Conservation (phyloP, 1,284 basidiomycete genomes). For the Tilletiaria anomala region DNA sequence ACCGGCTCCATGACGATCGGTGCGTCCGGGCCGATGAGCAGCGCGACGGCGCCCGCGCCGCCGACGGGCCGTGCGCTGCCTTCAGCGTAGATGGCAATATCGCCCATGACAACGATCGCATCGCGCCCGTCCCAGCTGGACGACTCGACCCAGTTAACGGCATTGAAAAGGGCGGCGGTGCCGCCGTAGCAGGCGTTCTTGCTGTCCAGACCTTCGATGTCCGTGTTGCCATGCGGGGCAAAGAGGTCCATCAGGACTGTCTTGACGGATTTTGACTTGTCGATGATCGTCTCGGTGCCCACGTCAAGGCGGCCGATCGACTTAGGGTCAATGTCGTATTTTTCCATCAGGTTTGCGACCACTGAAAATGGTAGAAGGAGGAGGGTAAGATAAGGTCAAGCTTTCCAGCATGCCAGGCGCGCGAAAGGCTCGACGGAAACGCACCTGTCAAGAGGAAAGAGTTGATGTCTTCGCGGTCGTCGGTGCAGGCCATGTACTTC, state of each 20-base stretch:
- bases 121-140: slow-evolving; percentile 96
- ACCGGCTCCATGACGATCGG: slow-evolving; percentile 86
- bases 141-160: slow-evolving; percentile 80
- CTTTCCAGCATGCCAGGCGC: background rate
- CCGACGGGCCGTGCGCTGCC: slow-evolving; percentile 88
- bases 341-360: slow-evolving; percentile 64
- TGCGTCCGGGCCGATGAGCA: slow-evolving; percentile 90
- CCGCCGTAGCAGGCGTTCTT: slow-evolving; percentile 99
- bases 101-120: slow-evolving; percentile 90
- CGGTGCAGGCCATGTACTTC: slow-evolving; percentile 93
- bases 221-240: slow-evolving; percentile 73
- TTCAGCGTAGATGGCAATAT: slow-evolving; percentile 96
- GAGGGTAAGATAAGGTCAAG: background rate
- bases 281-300: slow-evolving; percentile 97
- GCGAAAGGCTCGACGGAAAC: too few relatives aligned
- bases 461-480: slow-evolving; percentile 93
- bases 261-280: slow-evolving; percentile 99
- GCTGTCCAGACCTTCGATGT: slow-evolving; percentile 96
- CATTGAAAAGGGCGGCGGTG: slow-evolving; percentile 94
- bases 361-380: slow-evolving; percentile 16
- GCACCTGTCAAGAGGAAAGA: slow-evolving; percentile 84
- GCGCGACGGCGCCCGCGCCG: slow-evolving; percentile 86
- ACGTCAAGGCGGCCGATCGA: slow-evolving; percentile 95
- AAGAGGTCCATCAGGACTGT: slow-evolving; percentile 98
- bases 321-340: slow-evolving; percentile 88